Conservation (phyloP, 75 land plant species). For the Cryptomeria japonica region DNA sequence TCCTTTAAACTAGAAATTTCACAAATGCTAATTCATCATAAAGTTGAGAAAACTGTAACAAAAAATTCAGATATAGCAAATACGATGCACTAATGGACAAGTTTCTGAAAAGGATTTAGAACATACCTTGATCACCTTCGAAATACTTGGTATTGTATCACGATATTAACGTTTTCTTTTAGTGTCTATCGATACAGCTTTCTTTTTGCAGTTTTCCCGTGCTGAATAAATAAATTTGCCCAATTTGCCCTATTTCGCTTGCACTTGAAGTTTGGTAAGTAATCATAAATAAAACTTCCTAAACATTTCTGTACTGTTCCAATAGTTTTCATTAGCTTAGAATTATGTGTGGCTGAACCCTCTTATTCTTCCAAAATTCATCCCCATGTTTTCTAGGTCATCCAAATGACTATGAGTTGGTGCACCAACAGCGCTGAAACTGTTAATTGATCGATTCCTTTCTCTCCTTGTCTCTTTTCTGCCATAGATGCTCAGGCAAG, state of each 20-base stretch:
- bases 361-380: not conserved
- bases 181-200: not conserved
- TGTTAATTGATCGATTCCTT: not conserved
- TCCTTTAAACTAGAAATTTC: too few species aligned
- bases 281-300: not conserved
- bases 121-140: not conserved
- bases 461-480: not conserved
- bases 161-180: not conserved
- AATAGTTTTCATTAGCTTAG: not conserved
- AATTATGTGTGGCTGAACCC: not conserved
- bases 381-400: not conserved
- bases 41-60: too few species aligned
- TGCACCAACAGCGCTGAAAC: not conserved
- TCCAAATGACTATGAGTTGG: not conserved
- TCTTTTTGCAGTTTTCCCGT: not conserved
- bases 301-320: not conserved
- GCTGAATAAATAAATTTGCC: not conserved
- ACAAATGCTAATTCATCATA: too few species aligned
- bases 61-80: too few species aligned
- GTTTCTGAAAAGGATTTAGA: not conserved
- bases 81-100: too few species aligned
- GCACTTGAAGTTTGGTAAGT: not conserved
- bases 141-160: not conserved
- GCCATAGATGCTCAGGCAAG: not conserved
- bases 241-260: not conserved